Evolutionary conservation across 140 eudicot species (phyloP).

Genomic region (Stevia rebaudiana): DNA sequence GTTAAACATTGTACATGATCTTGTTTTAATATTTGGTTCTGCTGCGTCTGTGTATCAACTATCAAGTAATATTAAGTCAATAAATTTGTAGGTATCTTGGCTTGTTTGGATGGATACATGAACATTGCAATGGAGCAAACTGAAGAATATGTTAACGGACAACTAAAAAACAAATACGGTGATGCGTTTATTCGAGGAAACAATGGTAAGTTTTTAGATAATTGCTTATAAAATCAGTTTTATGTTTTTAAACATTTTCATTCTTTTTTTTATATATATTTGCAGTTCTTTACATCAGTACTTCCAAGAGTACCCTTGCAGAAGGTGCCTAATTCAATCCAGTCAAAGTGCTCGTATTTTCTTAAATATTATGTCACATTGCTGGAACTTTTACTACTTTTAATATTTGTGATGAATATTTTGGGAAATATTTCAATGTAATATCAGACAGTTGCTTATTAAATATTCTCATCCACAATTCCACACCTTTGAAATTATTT

Average conservation of each 20-base stretch:
- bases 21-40: neutral
- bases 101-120: conserved; percentile 96
- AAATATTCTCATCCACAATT: neutral
- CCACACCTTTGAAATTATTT: no score
- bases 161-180: conserved; percentile 88
- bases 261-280: neutral
- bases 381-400: neutral
- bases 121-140: conserved; percentile 99
- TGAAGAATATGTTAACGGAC: conserved; percentile 96
- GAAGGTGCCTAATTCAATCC: conserved; percentile 63
- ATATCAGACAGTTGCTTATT: conserved; percentile 13
- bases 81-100: conserved; percentile 61
- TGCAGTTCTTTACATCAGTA: conserved; percentile 99
- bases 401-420: conserved; percentile 18
- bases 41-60: neutral
- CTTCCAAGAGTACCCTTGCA: conserved; percentile 79
- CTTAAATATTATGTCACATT: conserved; percentile 3
- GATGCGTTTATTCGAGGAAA: conserved; percentile 98
- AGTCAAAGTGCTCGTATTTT: no score
- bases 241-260: no score
- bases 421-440: conserved; percentile 22
- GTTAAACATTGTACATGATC: neutral
- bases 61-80: neutral
- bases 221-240: no score
- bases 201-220: conserved; percentile 52